Evolutionary conservation across 106 monocot genomes (phyloP).

Genomic region (Triglochin maritima): DNA sequence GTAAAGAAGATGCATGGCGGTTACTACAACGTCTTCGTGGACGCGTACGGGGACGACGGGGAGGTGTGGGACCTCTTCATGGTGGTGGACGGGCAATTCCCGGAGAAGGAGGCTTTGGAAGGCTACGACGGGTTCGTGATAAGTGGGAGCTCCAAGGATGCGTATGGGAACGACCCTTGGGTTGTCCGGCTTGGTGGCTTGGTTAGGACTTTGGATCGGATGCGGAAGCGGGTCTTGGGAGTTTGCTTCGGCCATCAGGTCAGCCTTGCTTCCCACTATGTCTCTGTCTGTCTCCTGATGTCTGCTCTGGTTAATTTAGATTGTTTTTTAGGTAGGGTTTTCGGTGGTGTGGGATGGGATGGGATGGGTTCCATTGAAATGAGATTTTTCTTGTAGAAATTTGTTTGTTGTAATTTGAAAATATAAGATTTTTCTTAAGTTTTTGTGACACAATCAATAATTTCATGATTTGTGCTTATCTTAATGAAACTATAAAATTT

Average conservation of each 20-base stretch:
- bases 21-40: conserved; percentile 70
- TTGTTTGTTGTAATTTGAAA: too few relatives aligned
- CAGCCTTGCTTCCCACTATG: too few relatives aligned
- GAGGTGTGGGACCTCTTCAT: conserved; percentile 72
- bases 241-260: conserved; percentile 97
- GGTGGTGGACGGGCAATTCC: conserved; percentile 73
- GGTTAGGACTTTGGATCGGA: conserved; percentile 41
- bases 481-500: too few relatives aligned
- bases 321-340: too few relatives aligned
- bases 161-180: conserved; percentile 67
- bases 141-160: conserved; percentile 76
- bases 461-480: too few relatives aligned
- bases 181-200: conserved; percentile 50
- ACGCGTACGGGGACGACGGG: conserved; percentile 51
- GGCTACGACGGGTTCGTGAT: conserved; percentile 66
- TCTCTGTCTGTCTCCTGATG: too few relatives aligned
- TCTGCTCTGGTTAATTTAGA: too few relatives aligned
- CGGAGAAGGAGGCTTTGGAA: conserved; percentile 33
- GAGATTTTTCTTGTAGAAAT: too few relatives aligned
- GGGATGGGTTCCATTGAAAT: too few relatives aligned
- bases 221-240: conserved; percentile 68
- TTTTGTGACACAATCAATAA: too few relatives aligned
- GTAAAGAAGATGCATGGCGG: conserved; percentile 58
- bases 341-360: too few relatives aligned
- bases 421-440: too few relatives aligned